phyloP scores from a whole-genome alignment of 768 basidiomycete species.

The Cyclocybe aegerita region DNA sequence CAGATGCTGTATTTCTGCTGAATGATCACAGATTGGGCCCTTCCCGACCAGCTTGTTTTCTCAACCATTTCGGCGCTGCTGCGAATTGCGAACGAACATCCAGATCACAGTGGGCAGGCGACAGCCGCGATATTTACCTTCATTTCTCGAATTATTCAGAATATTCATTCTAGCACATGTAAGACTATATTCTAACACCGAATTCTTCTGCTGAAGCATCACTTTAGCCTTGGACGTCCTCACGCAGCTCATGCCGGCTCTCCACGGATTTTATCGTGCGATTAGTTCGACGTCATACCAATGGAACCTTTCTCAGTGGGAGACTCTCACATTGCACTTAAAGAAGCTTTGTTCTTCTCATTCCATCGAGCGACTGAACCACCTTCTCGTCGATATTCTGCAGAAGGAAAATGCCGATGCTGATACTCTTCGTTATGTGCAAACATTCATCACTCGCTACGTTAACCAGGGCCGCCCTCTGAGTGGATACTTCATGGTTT shows the following conservation, averaged over 20 bases:
- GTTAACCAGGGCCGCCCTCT: slow-evolving; percentile 73
- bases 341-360: slow-evolving; percentile 62
- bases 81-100: slow-evolving; percentile 55
- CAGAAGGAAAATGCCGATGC: slow-evolving; percentile 50
- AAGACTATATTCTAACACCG: slow-evolving; percentile 23
- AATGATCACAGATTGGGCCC: slow-evolving; percentile 67
- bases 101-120: slow-evolving; percentile 46
- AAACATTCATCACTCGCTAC: slow-evolving; percentile 75
- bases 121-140: slow-evolving; percentile 64
- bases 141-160: slow-evolving; percentile 52
- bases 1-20: not conserved
- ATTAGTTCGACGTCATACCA: slow-evolving; percentile 75
- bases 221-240: slow-evolving; percentile 65
- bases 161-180: slow-evolving; percentile 56
- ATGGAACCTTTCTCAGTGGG: slow-evolving; percentile 74
- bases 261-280: slow-evolving; percentile 87
- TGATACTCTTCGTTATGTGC: slow-evolving; percentile 56
- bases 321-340: slow-evolving; percentile 49
- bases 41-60: slow-evolving; percentile 82
- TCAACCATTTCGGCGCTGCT: slow-evolving; percentile 78
- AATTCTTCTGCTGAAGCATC: slow-evolving; percentile 3
- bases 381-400: slow-evolving; percentile 62
- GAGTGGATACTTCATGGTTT: slow-evolving; percentile 87
- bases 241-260: slow-evolving; percentile 73
- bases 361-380: slow-evolving; percentile 72